phyloP scores from a whole-genome alignment of 2,329 filamentous ascomycete genomes.

The Thelonectria olida region DNA sequence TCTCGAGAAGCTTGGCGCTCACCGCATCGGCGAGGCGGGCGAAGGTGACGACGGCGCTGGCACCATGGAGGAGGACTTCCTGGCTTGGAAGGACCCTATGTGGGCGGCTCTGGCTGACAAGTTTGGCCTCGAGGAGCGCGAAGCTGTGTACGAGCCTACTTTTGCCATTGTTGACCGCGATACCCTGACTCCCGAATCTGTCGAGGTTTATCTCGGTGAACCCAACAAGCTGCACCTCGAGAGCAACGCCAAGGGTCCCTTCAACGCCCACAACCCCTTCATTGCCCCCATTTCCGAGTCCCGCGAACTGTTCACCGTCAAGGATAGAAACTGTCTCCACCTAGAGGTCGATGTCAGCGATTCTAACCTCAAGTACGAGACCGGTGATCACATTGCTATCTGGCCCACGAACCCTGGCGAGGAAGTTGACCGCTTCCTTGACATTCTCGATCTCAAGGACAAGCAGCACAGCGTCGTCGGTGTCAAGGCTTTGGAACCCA shows the following conservation, averaged over 20 bases:
- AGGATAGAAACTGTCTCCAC: conserved; percentile 94
- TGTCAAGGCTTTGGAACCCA: conserved; percentile 91
- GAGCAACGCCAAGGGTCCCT: conserved; percentile 83
- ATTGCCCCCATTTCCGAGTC: conserved; percentile 94
- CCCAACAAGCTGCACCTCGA: conserved; percentile 96
- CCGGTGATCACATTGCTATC: conserved; percentile 94
- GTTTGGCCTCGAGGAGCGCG: conserved; percentile 92
- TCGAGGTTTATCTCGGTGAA: conserved; percentile 92
- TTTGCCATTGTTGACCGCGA: conserved; percentile 84
- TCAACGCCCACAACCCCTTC: conserved; percentile 96
- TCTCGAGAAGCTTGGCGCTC: conserved; percentile 82
- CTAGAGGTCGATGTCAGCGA: conserved; percentile 92
- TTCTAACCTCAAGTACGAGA: conserved; percentile 92
- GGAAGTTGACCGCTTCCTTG: conserved; percentile 90
- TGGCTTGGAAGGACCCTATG: conserved; percentile 99
- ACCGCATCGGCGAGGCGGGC: conserved; percentile 85
- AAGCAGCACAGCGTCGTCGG: conserved; percentile 86
- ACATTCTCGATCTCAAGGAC: conserved; percentile 76
- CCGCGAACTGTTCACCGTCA: conserved; percentile 87
- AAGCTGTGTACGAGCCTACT: conserved; percentile 93
- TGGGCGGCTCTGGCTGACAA: conserved; percentile 85
- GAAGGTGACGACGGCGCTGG: conserved; percentile 98
- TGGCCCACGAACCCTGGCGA: conserved; percentile 96
- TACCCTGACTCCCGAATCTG: conserved; percentile 76
- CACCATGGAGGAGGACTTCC: conserved; percentile 99